A percentile compares a stretch with the other conserved stretches of the same genome.
These are phyloP conservation scores for Cardamine resedifolia DNA, from an alignment of 345 rosid genomes.

Conservation along the genomic window DNA sequence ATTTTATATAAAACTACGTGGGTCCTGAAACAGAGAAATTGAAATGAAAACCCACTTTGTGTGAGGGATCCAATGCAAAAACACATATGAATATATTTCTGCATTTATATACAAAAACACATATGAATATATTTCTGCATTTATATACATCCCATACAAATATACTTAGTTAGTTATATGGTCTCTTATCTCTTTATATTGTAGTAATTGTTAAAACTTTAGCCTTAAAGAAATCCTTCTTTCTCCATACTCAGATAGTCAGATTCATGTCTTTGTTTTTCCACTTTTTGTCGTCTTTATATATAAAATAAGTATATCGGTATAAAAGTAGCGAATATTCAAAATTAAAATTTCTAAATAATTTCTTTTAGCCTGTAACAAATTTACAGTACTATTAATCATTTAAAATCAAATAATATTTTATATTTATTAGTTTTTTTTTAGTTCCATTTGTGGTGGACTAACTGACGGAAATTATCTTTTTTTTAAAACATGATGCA, in stretches of 20 bases:
- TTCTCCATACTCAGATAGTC: constrained; percentile 16
- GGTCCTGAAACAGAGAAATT: constrained; percentile 17
- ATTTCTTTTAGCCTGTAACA: not conserved
- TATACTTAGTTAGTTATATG: not conserved
- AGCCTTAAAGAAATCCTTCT: constrained; percentile 24
- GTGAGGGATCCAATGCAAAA: constrained; percentile 86
- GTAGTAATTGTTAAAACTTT: constrained; percentile 6
- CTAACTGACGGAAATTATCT: not conserved
- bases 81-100: constrained; percentile 26
- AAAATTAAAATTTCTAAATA: not conserved
- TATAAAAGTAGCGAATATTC: not conserved
- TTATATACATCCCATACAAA: not conserved
- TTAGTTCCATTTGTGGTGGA: not conserved
- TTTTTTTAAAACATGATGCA: constrained; percentile 1
- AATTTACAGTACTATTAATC: not conserved
- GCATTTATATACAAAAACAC: constrained; percentile 41
- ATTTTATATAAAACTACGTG: constrained; percentile 20
- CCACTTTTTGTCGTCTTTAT: constrained; percentile 25
- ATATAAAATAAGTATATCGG: constrained; percentile 17
- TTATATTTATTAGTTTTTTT: no score
- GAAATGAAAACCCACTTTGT: constrained; percentile 44
- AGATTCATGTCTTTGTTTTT: constrained; percentile 32
- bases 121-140: constrained; percentile 27
- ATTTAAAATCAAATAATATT: not conserved
- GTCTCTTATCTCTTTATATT: not conserved